phyloP scores from a whole-genome alignment of 2,329 filamentous ascomycete genomes.

The Didymella pinodella region DNA sequence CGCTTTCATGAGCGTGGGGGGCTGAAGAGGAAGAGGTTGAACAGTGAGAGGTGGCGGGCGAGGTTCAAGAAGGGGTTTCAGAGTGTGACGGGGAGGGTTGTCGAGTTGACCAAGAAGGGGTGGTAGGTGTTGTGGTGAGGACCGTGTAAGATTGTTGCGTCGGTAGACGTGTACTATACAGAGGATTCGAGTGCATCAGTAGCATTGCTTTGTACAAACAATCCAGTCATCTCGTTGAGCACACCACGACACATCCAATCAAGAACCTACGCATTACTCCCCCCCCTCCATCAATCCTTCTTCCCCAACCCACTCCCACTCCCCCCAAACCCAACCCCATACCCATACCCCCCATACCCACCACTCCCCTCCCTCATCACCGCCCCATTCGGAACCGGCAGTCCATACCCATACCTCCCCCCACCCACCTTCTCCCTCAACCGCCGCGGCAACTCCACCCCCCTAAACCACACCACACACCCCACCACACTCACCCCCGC shows the following conservation, averaged over 20 bases:
- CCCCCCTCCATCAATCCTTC: conserved; percentile 46
- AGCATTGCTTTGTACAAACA: conserved; percentile 9
- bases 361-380: conserved; percentile 49
- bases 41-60: conserved; percentile 71
- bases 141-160: conserved; percentile 4
- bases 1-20: conserved; percentile 78
- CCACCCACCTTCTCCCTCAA: conserved; percentile 59
- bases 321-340: conserved; percentile 31
- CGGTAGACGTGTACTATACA: conserved; percentile 4
- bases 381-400: conserved; percentile 40
- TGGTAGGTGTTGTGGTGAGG: conserved; percentile 62
- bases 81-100: conserved; percentile 69
- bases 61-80: conserved; percentile 75
- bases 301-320: conserved; percentile 50
- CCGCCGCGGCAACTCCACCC: conserved; percentile 59
- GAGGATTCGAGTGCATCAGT: not conserved
- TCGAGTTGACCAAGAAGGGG: conserved; percentile 76
- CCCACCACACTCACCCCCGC: conserved; percentile 58
- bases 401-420: conserved; percentile 39
- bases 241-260: too few relatives aligned
- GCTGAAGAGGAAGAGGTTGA: conserved; percentile 77
- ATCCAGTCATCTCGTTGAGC: not conserved
- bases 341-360: conserved; percentile 54
- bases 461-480: conserved; percentile 64
- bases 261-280: too few relatives aligned